Base-by-base conservation (phyloP, 75 land plant genomes). In the Azolla pinnata region DNA sequence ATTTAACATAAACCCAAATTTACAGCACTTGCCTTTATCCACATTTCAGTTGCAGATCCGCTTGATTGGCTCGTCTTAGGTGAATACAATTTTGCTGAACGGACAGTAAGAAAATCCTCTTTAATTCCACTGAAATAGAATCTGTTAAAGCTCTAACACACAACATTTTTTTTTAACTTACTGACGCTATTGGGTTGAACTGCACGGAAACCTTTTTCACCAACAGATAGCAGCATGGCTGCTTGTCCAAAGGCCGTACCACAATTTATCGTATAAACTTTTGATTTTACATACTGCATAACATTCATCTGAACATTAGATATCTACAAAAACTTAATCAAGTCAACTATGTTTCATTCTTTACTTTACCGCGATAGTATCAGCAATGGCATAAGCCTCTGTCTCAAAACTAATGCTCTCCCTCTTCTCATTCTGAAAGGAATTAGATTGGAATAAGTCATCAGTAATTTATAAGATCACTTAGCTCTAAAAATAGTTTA, bases 331-430 rank as follows among this genome's bases (percentile, higher is more conserved):
- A n/a, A n/a, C n/a, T n/a, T n/a, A n/a, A n/a, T n/a, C n/a, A n/a
- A n/a, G n/a, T n/a, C n/a, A n/a, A n/a, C n/a, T n/a, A n/a, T n/a
- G n/a, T n/a, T n/a, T n/a, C n/a, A n/a, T n/a, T n/a, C n/a, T n/a
- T n/a, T n/a, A n/a, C n/a, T 85, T 76, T 81, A 87, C 92, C 53
- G 78, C 62, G 62, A 92, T 82, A 19, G 67, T 65, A 56, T 92
- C 90, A 57, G 89, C 97, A 69, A 92, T 88, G 2, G 89, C 95
- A 71, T 80, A 92, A 44, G 97, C 97, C 38, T 92, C 96, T 23
- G 89, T 85, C 68, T 92, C 97, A 47, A 84, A 78, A 35, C 96
- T 86, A 66, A 88, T 79, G 59, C 71, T 71, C 77, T 88, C 90
- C 68, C 64, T 74, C 59, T 77, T 80, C 46, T 82, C 82, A 70